Conservation (phyloP, 192 early-diverging fungal genomes). For the Coemansia sp. region DNA sequence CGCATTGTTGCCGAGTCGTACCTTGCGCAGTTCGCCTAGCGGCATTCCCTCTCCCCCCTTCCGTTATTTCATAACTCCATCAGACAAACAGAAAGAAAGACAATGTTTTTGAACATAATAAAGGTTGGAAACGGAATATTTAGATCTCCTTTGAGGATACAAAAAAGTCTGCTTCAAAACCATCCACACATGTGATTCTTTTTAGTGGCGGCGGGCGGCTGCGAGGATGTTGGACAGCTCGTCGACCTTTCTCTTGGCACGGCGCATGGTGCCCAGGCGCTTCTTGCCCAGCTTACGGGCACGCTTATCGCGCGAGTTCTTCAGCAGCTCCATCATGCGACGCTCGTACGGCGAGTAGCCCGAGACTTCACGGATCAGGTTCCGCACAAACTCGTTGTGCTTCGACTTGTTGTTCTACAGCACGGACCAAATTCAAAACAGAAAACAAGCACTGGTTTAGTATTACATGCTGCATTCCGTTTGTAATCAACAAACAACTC, state of each 20-base stretch:
- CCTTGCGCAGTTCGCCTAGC: slow-evolving; percentile 50
- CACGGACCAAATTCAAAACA: background rate
- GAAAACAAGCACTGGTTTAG: background rate
- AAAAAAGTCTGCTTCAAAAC: too few species aligned
- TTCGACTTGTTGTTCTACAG: slow-evolving; percentile 63
- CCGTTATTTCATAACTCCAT: background rate
- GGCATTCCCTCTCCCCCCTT: too few species aligned
- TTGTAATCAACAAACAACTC: too few species aligned
- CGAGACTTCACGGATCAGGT: slow-evolving; percentile 93
- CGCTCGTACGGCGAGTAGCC: slow-evolving; percentile 99
- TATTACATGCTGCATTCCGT: background rate
- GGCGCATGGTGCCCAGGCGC: slow-evolving; percentile 92
- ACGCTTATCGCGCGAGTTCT: slow-evolving; percentile 99
- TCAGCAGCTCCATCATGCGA: slow-evolving; percentile 99
- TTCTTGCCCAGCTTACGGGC: slow-evolving; percentile 98
- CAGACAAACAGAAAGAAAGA: background rate
- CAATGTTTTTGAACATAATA: slow-evolving; percentile 3
- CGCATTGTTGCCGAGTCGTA: slow-evolving; percentile 86
- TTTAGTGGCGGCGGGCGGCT: slow-evolving; percentile 79
- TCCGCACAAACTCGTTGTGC: slow-evolving; percentile 88
- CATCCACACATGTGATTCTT: background rate
- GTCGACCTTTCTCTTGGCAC: slow-evolving; percentile 99
- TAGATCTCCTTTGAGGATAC: background rate
- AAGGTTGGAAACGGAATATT: slow-evolving; percentile 8
- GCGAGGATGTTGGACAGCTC: slow-evolving; percentile 92